phyloP scores from a whole-genome alignment of 1,284 basidiomycete genomes.

The Acaromyces ingoldii region DNA sequence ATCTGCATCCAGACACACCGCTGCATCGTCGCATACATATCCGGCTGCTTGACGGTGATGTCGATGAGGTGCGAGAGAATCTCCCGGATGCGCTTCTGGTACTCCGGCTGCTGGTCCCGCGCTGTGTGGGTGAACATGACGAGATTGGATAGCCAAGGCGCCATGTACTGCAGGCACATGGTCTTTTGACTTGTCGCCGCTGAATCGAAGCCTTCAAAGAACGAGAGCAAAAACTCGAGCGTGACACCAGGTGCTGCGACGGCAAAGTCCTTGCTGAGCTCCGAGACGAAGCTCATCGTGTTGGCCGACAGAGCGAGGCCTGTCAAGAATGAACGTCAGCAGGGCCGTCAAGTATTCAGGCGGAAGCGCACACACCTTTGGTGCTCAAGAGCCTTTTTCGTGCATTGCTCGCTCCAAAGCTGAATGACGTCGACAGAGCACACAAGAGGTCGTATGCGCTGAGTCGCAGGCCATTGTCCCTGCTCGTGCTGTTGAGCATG shows the following conservation, averaged over 20 bases:
- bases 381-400: conserved; percentile 36
- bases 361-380: conserved; percentile 14
- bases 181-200: conserved; percentile 40
- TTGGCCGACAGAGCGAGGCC: conserved; percentile 40
- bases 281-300: conserved; percentile 41
- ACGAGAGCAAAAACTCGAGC: conserved; percentile 43
- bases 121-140: conserved; percentile 41
- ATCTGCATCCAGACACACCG: conserved; percentile 43
- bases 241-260: conserved; percentile 42
- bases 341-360: too few relatives aligned
- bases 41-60: conserved; percentile 44
- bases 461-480: conserved; percentile 28
- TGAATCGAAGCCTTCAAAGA: conserved; percentile 45
- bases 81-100: conserved; percentile 44
- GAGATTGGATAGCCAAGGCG: conserved; percentile 44
- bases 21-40: conserved; percentile 48
- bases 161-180: conserved; percentile 41
- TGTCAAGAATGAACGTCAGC: background rate
- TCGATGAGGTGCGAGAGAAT: conserved; percentile 41
- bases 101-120: conserved; percentile 40
- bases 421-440: conserved; percentile 46
- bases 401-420: conserved; percentile 41
- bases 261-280: conserved; percentile 44
- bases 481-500: conserved; percentile 46
- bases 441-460: conserved; percentile 45